Percentiles rank a stretch among this genome's conserved stretches.
Conservation (phyloP, 352 stramenopile genomes). For the Globisporangium middletonii region DNA sequence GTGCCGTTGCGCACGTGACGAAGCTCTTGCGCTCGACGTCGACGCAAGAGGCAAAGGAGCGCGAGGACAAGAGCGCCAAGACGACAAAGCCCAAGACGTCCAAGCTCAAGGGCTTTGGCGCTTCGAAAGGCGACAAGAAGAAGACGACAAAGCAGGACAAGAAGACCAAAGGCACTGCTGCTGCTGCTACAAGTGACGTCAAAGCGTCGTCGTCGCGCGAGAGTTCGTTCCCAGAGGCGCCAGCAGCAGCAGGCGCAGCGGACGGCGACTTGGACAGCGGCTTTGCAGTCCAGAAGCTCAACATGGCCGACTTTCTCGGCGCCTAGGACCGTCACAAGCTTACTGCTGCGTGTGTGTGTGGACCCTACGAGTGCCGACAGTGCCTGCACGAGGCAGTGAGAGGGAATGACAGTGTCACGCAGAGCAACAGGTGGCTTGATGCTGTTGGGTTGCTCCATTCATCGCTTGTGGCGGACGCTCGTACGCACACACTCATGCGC, state of each 20-base stretch:
- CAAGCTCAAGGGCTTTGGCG: constrained; percentile 21
- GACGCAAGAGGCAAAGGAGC: constrained; percentile 35
- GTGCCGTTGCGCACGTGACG: constrained; percentile 37
- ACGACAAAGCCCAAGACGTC: constrained; percentile 31
- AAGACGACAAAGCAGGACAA: constrained; percentile 31
- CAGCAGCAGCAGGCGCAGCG: constrained; percentile 7
- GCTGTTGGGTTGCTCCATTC: background rate
- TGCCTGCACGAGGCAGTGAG: no score
- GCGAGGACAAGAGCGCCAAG: constrained; percentile 21
- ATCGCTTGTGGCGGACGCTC: background rate
- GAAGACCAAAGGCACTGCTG: constrained; percentile 14
- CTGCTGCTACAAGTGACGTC: constrained; percentile 17
- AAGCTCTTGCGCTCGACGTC: constrained; percentile 66
- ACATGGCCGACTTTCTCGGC: constrained; percentile 71
- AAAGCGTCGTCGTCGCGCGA: constrained; percentile 33
- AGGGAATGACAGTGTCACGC: background rate
- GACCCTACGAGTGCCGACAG: no score
- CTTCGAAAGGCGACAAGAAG: constrained; percentile 3
- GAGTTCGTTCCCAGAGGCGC: constrained; percentile 29
- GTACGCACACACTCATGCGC: background rate
- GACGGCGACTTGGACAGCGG: constrained; percentile 26
- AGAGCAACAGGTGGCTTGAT: no score
- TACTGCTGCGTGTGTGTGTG: background rate
- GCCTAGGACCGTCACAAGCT: background rate
- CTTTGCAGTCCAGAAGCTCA: constrained; percentile 70